phyloP scores from a whole-genome alignment of 768 basidiomycete genomes.

The Leucosporidium creatinivorum region DNA sequence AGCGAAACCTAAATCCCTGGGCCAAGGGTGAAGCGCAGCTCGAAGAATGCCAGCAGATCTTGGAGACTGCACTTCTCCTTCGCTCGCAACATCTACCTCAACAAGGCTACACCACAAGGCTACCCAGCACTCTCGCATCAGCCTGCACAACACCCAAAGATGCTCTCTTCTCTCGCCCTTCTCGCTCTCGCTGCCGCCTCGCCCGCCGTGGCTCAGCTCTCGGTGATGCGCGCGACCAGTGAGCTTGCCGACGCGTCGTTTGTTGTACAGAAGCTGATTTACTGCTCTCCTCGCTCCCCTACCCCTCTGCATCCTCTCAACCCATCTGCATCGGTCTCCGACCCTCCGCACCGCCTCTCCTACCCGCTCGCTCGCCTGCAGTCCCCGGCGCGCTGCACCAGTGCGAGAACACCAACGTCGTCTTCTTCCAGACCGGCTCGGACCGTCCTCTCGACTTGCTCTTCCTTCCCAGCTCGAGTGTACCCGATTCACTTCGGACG shows the following conservation, averaged over 20 bases:
- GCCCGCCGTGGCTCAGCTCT: not conserved
- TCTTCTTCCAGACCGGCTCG: conserved; percentile 32
- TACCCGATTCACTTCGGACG: conserved; percentile 10
- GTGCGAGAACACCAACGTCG: conserved; percentile 29
- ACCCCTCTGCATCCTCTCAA: not conserved
- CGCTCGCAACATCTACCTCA: no score
- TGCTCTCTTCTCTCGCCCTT: not conserved
- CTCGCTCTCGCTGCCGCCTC: conserved; percentile 1
- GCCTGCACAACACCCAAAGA: not conserved
- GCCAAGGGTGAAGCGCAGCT: no score
- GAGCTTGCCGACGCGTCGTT: no score
- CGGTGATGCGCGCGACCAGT: not conserved
- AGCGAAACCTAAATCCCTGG: no score
- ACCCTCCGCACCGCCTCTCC: not conserved
- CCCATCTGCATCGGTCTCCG: not conserved
- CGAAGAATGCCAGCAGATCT: no score
- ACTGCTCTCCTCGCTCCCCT: not conserved
- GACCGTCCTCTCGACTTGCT: conserved; percentile 23
- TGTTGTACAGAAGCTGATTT: no score
- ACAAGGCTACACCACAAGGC: not conserved
- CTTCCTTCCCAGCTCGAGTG: conserved; percentile 17
- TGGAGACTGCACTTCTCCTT: no score
- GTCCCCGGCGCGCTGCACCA: conserved; percentile 25
- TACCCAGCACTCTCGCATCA: no score
- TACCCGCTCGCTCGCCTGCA: not conserved